A percentile compares a stretch with the other conserved stretches of the same genome.
Evolutionary conservation across 2,329 filamentous ascomycete species (phyloP).

Genomic region (Beauveria australis): DNA sequence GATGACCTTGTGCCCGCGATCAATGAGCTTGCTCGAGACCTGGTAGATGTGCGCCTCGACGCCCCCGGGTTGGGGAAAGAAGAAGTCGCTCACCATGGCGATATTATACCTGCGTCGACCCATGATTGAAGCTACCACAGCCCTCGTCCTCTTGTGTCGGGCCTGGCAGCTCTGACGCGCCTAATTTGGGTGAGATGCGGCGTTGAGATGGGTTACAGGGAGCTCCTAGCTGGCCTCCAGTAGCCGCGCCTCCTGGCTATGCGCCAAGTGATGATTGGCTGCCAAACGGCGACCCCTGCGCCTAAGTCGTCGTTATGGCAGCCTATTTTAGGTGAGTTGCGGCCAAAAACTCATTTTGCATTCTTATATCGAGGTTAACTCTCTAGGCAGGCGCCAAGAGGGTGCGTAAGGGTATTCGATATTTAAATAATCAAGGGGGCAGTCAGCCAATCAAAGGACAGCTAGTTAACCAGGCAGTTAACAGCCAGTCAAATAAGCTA

Average conservation of each 20-base stretch:
- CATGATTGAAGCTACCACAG: conserved; percentile 27
- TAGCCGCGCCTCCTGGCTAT: background rate
- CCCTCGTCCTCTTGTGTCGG: background rate
- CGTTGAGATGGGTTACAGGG: background rate
- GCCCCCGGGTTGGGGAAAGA: conserved; percentile 94
- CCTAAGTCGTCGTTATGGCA: too few relatives aligned
- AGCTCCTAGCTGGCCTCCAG: background rate
- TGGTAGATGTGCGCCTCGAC: conserved; percentile 99
- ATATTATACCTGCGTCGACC: conserved; percentile 56
- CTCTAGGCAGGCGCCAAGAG: too few relatives aligned
- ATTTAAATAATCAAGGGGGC: too few relatives aligned
- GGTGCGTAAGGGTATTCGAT: too few relatives aligned
- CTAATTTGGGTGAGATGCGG: background rate
- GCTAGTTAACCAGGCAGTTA: too few relatives aligned
- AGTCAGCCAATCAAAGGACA: too few relatives aligned
- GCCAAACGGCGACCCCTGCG: background rate
- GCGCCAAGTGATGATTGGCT: background rate
- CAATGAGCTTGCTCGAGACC: conserved; percentile 88
- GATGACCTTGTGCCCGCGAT: conserved; percentile 95
- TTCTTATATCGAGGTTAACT: too few relatives aligned
- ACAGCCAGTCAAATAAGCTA: too few relatives aligned
- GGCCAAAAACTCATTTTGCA: too few relatives aligned
- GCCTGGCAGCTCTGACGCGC: background rate
- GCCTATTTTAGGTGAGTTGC: too few relatives aligned
- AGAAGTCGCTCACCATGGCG: conserved; percentile 97